Evolutionary conservation across 2,329 filamentous ascomycete species (phyloP), one percentile per base, ranked within the genome.

Genomic region (Macrophomina phaseolina): DNA sequence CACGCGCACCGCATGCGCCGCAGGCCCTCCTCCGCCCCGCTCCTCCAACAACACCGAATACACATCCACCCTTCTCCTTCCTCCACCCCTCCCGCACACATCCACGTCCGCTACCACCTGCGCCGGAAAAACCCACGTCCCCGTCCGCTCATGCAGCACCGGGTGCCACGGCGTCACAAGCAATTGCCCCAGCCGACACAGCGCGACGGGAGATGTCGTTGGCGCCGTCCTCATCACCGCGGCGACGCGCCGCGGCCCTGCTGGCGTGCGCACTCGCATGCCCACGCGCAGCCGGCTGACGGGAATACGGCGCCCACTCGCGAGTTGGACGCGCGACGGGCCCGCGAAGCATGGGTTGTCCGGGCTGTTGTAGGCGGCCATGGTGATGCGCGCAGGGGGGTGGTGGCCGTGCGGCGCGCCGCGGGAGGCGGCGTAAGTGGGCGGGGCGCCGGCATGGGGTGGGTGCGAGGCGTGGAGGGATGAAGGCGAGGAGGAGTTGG

Each of bases 81-180:
- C 86, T 87, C 0, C 81, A 75, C 6, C 36, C 7, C 36, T 38
- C 36, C 69, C 68, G 1, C 71, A 62, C 0, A 64, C 36, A 11
- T 74, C 70, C 0, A 78, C 73, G 1, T 23, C 23, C 23, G 23
- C 23, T 23, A 23, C 23, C 1, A 81, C 70, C 0, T 81, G 68
- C 0, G 73, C 79, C 0, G 86, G 86, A 69, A 86, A 87, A 0
- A 67, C 69, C 85, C 85, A 88, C 3, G 64, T 70, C 8, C 67
- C 75, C 23, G 80, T 49, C 5, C 8, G 16, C 62, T 14, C 75
- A 1, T 72, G 56, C 0, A 77, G 80, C 2, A 90, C 74, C 1
- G 87, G 87, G 72, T 90, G 88, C 85, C 86, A 89, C 0, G 84
- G 83, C 30, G 87, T 89, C 34, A 89, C 82, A 6, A 84, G 72